phyloP scores from a whole-genome alignment of 2,329 filamentous ascomycete species.

The Pezicula neosporulosa region DNA sequence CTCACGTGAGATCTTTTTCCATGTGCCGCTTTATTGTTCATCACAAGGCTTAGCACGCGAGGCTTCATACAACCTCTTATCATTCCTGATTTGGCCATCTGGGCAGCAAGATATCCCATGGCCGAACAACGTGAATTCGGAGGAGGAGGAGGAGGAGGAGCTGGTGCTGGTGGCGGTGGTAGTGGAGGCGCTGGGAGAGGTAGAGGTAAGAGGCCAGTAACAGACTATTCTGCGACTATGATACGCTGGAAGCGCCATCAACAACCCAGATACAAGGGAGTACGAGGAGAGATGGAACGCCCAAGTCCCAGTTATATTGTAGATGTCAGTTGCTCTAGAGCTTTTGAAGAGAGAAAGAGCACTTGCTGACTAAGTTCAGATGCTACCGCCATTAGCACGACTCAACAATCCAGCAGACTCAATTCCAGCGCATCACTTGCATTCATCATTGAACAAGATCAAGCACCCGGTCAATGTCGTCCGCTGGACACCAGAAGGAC shows the following conservation, averaged over 20 bases:
- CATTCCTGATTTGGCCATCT: too few relatives aligned
- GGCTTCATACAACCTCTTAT: too few relatives aligned
- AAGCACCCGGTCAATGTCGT: slow-evolving; percentile 97
- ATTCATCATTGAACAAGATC: slow-evolving; percentile 98
- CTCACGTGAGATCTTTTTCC: too few relatives aligned
- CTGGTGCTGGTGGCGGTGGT: slow-evolving; percentile 12
- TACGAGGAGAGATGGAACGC: slow-evolving; percentile 72
- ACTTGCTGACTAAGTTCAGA: slow-evolving; percentile 45
- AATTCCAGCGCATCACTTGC: slow-evolving; percentile 90
- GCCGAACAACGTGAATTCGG: slow-evolving; percentile 29
- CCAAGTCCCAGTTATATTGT: slow-evolving; percentile 88
- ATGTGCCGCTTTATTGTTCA: too few relatives aligned
- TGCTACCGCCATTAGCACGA: slow-evolving; percentile 80
- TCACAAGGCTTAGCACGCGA: too few relatives aligned
- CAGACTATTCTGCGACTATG: slow-evolving; percentile 87
- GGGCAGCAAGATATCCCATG: too few relatives aligned
- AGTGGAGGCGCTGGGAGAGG: slow-evolving; percentile 10
- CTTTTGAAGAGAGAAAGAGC: not conserved
- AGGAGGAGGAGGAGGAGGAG: slow-evolving; percentile 13
- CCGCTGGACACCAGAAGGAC: slow-evolving; percentile 94
- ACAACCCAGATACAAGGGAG: slow-evolving; percentile 69
- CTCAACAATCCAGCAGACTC: slow-evolving; percentile 75
- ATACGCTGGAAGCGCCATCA: slow-evolving; percentile 89
- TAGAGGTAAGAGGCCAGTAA: slow-evolving; percentile 56
- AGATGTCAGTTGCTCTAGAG: slow-evolving; percentile 56